Percentiles rank a stretch among this genome's conserved stretches.
phyloP scores from a whole-genome alignment of 495 filamentous ascomycete genomes.

The Alectoria sarmentosa region DNA sequence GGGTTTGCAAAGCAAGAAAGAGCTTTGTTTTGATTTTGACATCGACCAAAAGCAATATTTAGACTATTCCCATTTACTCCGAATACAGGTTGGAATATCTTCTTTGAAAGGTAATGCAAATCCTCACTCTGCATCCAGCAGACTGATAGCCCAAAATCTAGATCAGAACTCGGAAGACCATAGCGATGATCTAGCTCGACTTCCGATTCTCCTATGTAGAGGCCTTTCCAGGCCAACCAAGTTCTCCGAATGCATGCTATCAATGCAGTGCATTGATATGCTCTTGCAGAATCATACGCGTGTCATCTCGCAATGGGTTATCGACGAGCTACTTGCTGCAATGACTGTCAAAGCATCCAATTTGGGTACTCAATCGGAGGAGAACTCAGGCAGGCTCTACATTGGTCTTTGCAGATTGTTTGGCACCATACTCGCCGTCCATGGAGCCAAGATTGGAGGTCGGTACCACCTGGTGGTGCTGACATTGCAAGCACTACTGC shows the following conservation, averaged over 20 bases:
- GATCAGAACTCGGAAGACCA: slow-evolving; percentile 6
- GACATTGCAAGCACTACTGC: slow-evolving; percentile 56
- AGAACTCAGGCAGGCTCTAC: slow-evolving; percentile 49
- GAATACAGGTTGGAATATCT: background rate
- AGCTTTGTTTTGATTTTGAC: slow-evolving; percentile 1
- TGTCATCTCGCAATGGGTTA: slow-evolving; percentile 60
- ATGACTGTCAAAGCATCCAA: slow-evolving; percentile 49
- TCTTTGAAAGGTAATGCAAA: slow-evolving; percentile 12
- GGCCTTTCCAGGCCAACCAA: background rate
- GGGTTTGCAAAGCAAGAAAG: slow-evolving; percentile 3
- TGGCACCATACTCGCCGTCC: slow-evolving; percentile 47
- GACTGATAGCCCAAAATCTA: background rate
- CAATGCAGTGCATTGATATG: slow-evolving; percentile 21
- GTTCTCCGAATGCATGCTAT: slow-evolving; percentile 9
- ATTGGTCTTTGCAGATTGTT: slow-evolving; percentile 53
- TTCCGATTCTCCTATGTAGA: slow-evolving; percentile 3
- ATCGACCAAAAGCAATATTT: background rate
- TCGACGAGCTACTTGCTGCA: slow-evolving; percentile 54
- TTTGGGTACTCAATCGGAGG: slow-evolving; percentile 33
- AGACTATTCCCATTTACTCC: background rate
- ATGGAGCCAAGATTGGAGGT: slow-evolving; percentile 59
- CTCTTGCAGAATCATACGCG: slow-evolving; percentile 29
- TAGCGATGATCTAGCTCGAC: slow-evolving; percentile 5
- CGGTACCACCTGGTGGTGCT: slow-evolving; percentile 64
- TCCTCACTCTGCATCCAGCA: background rate